Evolutionary conservation across 108 stramenopile species (phyloP).

Genomic region (Pseudonitzschia multistriata): DNA sequence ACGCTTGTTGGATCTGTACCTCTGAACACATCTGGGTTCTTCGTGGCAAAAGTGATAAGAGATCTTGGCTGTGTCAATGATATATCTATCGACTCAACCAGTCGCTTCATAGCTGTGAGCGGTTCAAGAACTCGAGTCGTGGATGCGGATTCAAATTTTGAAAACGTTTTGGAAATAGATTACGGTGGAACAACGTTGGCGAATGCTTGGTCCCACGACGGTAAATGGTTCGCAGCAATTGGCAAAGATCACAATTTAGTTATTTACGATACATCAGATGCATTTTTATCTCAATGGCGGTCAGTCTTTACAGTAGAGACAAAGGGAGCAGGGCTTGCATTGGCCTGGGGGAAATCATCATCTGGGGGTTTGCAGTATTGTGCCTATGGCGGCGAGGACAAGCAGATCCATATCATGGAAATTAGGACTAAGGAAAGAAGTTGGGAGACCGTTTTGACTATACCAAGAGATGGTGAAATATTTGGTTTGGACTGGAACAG

Average conservation of each 20-base stretch:
- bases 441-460: slow-evolving; percentile 63
- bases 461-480: slow-evolving; percentile 46
- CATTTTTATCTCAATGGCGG: slow-evolving; percentile 41
- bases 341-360: slow-evolving; percentile 60
- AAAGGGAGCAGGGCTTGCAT: slow-evolving; percentile 37
- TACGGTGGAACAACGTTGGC: slow-evolving; percentile 26
- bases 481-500: slow-evolving; percentile 63
- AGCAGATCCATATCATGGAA: slow-evolving; percentile 50
- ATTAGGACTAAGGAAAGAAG: slow-evolving; percentile 54
- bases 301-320: slow-evolving; percentile 48
- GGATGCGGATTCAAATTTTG: slow-evolving; percentile 43
- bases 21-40: slow-evolving; percentile 42
- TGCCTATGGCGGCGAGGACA: slow-evolving; percentile 66
- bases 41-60: slow-evolving; percentile 56
- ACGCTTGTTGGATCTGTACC: slow-evolving; percentile 31
- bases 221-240: slow-evolving; percentile 52
- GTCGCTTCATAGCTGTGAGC: slow-evolving; percentile 53
- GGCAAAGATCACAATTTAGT: slow-evolving; percentile 43
- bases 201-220: slow-evolving; percentile 58
- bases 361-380: slow-evolving; percentile 56
- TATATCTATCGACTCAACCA: slow-evolving; percentile 46
- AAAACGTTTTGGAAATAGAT: slow-evolving; percentile 16
- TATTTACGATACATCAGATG: slow-evolving; percentile 49
- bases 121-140: slow-evolving; percentile 41
- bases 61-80: slow-evolving; percentile 35